Evolutionary conservation across 148 eudicot species (phyloP).

Genomic region (Hydrangea macrophylla): DNA sequence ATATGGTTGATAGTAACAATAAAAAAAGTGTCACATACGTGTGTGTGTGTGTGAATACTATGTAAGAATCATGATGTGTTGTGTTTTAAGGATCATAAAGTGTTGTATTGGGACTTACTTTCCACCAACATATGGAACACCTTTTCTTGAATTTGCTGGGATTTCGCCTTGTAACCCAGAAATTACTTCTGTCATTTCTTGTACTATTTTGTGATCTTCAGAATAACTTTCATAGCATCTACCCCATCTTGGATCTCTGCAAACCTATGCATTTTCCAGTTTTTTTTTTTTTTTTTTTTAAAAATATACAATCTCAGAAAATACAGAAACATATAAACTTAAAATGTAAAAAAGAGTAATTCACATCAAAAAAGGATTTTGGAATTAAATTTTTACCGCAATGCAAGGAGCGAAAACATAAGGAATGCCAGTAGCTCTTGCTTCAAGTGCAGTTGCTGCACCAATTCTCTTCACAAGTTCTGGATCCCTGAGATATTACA

Average conservation of each 20-base stretch:
- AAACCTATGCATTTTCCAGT: constrained; percentile 1
- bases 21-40: no score
- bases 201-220: constrained; percentile 11
- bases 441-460: background rate
- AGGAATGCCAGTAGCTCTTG: background rate
- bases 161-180: constrained; percentile 10
- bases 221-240: constrained; percentile 15
- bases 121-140: constrained; percentile 16
- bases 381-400: background rate
- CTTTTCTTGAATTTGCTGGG: background rate
- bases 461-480: constrained; percentile 1
- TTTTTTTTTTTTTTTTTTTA: no score
- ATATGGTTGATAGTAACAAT: no score
- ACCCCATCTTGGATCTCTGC: constrained; percentile 21
- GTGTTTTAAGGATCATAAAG: no score
- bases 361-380: no score
- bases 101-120: no score
- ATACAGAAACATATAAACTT: no score
- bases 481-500: background rate
- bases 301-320: no score
- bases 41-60: no score
- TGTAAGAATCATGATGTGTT: no score
- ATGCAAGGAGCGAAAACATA: background rate
- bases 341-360: no score
- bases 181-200: constrained; percentile 8